Evolutionary conservation across 352 stramenopile genomes (phyloP), one percentile per base, ranked within the genome.

Genomic region (Globisporangium apiculatum): DNA sequence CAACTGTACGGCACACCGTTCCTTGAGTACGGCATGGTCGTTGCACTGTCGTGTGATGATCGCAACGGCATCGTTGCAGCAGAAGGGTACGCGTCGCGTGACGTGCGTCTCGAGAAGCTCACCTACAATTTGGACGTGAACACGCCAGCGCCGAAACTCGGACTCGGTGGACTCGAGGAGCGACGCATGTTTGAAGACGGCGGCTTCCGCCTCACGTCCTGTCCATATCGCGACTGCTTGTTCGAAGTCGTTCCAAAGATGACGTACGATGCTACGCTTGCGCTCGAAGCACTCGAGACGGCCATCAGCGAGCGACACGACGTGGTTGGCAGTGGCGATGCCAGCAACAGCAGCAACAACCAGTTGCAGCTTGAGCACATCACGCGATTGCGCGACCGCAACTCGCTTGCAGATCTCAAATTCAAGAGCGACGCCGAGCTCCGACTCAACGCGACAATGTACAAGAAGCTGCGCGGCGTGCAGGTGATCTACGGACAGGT

Each of bases 241-340:
- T 91, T 91, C 40, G 78, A 88, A 52, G 61, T 90, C 24, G 69
- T 90, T 8, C 80, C 80, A 3, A 86, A 86, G 51, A 88, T 89
- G 80, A 83, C 64, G 17, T 91, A 87, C 17, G 80, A 91, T 43
- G 72, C 80, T 3, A 87, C 78, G 0, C 65, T 76, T 42, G 67
- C 67, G 7, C 59, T 85, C 3, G 62, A 77, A 15, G 68, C 67
- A 18, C 60, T 66, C 7, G 50, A 57, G n/a, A 43, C 37, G 14
- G 35, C 48, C 36, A 57, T 58, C 18, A 55, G 38, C 24, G 59
- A 61, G n/a, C 14, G 18, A 11, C 35, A 31, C 3, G 15, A 48
- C 11, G 36, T 55, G 15, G 42, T 47, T 31, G 36, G 8, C 41
- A 43, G 11, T 43, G 14, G 4, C 4, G 36, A 12, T 43, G 8